Evolutionary conservation across 2,329 filamentous ascomycete genomes (phyloP).

Genomic region (Ophidiomyces ophidiicola): DNA sequence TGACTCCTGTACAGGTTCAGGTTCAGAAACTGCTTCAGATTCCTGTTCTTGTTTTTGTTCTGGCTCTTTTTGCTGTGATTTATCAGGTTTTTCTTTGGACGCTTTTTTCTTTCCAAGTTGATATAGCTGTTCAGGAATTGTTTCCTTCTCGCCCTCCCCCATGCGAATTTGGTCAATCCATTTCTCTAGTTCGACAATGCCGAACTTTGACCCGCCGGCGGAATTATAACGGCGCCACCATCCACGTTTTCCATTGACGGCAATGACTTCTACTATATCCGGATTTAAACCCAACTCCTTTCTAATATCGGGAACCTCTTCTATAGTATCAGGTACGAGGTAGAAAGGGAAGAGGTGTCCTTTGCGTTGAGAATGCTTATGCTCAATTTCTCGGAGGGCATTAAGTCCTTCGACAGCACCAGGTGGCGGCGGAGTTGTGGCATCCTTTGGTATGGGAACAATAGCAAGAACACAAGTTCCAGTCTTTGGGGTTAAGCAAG

Average conservation of each 20-base stretch:
- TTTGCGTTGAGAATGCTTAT: slow-evolving; percentile 57
- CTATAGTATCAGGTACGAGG: slow-evolving; percentile 53
- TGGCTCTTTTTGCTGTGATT: slow-evolving; percentile 30
- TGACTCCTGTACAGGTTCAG: slow-evolving; percentile 14
- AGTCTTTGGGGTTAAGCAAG: slow-evolving; percentile 64
- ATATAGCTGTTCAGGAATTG: slow-evolving; percentile 52
- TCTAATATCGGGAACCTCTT: slow-evolving; percentile 44
- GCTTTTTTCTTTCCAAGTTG: slow-evolving; percentile 31
- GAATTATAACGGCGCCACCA: slow-evolving; percentile 69
- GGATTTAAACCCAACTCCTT: slow-evolving; percentile 49
- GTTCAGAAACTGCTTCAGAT: slow-evolving; percentile 13
- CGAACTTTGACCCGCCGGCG: slow-evolving; percentile 42
- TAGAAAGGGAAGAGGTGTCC: slow-evolving; percentile 73
- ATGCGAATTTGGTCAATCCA: slow-evolving; percentile 90
- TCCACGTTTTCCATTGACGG: slow-evolving; percentile 67
- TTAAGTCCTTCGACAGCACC: slow-evolving; percentile 43
- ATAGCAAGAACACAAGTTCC: slow-evolving; percentile 73
- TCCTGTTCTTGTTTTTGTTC: slow-evolving; percentile 18
- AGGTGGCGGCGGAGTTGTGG: slow-evolving; percentile 37
- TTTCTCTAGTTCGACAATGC: slow-evolving; percentile 51
- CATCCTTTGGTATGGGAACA: slow-evolving; percentile 43
- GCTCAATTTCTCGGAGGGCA: slow-evolving; percentile 58
- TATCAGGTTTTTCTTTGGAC: slow-evolving; percentile 45
- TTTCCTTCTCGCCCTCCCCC: slow-evolving; percentile 71
- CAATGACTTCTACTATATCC: slow-evolving; percentile 56